phyloP scores from a whole-genome alignment of 345 rosid genomes.

The Ceriops tagal region DNA sequence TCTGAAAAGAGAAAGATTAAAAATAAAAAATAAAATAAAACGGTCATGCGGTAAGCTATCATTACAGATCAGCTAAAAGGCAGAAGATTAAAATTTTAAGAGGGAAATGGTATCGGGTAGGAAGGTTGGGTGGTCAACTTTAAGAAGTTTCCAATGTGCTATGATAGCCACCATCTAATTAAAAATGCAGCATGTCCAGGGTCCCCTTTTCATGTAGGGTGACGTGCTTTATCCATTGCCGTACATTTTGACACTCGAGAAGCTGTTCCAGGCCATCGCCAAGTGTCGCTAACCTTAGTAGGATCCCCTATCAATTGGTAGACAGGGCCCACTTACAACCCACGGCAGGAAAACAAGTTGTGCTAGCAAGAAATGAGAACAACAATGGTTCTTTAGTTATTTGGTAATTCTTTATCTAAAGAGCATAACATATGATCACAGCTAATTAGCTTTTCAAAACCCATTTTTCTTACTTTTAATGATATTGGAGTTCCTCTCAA shows the following conservation, averaged over 20 bases:
- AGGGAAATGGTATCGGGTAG: neutral
- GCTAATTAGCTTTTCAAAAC: too few species aligned
- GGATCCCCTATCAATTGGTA: neutral
- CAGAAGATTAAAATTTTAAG: neutral
- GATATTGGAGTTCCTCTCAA: too few species aligned
- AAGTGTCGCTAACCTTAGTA: too few species aligned
- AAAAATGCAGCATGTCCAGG: neutral
- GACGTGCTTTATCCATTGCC: conserved; percentile 1
- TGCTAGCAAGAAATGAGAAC: too few species aligned
- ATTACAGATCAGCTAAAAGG: conserved; percentile 9
- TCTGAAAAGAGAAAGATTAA: neutral
- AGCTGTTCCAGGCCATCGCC: neutral
- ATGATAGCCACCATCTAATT: conserved; percentile 24
- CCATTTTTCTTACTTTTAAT: too few species aligned
- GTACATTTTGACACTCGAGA: neutral
- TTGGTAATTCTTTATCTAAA: too few species aligned
- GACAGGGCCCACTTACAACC: too few species aligned
- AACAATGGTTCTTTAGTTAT: too few species aligned
- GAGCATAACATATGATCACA: too few species aligned
- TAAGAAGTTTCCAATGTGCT: conserved; percentile 22
- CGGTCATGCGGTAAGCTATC: conserved; percentile 11
- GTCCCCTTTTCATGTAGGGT: neutral
- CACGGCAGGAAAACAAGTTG: too few species aligned
- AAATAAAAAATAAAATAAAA: neutral
- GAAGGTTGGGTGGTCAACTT: conserved; percentile 32